These are phyloP conservation scores for Glycine tomentella DNA, from an alignment of 306 rosid species.

Conservation along the genomic window DNA sequence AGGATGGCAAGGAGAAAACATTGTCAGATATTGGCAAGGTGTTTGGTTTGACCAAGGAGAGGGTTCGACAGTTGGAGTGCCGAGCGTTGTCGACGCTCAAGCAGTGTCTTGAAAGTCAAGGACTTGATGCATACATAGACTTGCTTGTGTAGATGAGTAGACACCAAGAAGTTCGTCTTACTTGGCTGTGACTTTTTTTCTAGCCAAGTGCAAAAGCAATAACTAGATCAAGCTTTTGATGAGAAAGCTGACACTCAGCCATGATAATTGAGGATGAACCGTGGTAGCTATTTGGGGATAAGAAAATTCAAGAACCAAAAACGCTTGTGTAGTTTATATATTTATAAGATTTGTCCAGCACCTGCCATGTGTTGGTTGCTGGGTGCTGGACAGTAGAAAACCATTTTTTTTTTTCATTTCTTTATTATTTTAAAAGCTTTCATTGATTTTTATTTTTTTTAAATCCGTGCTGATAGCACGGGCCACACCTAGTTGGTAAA, in stretches of 20 bases:
- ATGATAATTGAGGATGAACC: slow-evolving; percentile 3
- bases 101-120: slow-evolving; percentile 66
- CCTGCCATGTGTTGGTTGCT: too few relatives aligned
- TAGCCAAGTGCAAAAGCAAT: slow-evolving; percentile 35
- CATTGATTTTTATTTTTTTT: too few relatives aligned
- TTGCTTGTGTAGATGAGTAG: slow-evolving; percentile 58
- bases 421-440: too few relatives aligned
- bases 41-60: slow-evolving; percentile 76
- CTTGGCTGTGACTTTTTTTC: slow-evolving; percentile 13
- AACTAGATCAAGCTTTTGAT: slow-evolving; percentile 28
- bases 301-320: slow-evolving; percentile 9
- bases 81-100: slow-evolving; percentile 78
- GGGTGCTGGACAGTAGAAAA: too few relatives aligned
- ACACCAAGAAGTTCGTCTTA: slow-evolving; percentile 32
- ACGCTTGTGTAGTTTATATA: background rate
- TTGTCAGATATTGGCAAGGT: slow-evolving; percentile 66
- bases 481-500: background rate
- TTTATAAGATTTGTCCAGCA: too few relatives aligned
- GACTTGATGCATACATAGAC: slow-evolving; percentile 70
- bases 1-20: slow-evolving; percentile 69
- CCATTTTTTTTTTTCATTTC: too few relatives aligned
- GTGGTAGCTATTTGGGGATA: background rate
- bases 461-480: too few relatives aligned
- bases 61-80: slow-evolving; percentile 72
- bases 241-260: slow-evolving; percentile 20